Evolutionary conservation across 1,139 yeast species (phyloP).

Genomic region (Yamadazyma sp.): DNA sequence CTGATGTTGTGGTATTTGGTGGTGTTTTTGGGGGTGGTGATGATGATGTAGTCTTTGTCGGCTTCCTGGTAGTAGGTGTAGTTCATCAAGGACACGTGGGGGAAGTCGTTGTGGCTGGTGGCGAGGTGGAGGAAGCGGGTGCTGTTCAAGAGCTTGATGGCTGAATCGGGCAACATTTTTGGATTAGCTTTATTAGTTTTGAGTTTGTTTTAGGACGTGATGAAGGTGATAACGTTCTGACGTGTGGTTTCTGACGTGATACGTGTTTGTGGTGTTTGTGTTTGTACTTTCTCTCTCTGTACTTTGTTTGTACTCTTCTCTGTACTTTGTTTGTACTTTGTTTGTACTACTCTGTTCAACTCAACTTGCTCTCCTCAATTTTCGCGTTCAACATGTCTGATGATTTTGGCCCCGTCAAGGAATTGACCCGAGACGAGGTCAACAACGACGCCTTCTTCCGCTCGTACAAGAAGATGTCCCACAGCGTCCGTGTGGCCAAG

Average conservation of each 20-base stretch:
- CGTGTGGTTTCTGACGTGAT: too few species aligned
- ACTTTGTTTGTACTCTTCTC: too few species aligned
- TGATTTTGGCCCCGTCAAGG: constrained; percentile 12
- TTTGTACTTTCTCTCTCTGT: too few species aligned
- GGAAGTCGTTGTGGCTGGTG: constrained; percentile 64
- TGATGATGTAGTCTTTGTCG: constrained; percentile 52
- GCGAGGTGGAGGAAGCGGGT: constrained; percentile 80
- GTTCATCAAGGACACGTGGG: constrained; percentile 89
- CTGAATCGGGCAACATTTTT: constrained; percentile 53
- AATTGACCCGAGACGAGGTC: constrained; percentile 5
- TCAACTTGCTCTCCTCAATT: too few species aligned
- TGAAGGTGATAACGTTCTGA: too few species aligned
- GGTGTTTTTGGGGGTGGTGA: constrained; percentile 69
- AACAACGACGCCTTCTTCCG: constrained; percentile 8
- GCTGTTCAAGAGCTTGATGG: constrained; percentile 50
- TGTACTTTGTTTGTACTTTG: too few species aligned
- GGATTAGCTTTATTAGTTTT: too few species aligned
- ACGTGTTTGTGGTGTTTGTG: too few species aligned
- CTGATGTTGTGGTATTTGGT: constrained; percentile 67
- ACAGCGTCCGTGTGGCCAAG: constrained; percentile 3
- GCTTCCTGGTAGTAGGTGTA: constrained; percentile 58
- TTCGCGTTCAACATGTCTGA: constrained; percentile 2
- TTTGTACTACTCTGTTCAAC: too few species aligned
- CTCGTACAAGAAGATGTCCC: constrained; percentile 5
- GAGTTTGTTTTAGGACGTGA: too few species aligned